A percentile compares a stretch with the other conserved stretches of the same genome.
phyloP scores from a whole-genome alignment of 2,329 filamentous ascomycete species.

The Pseudopyrenochaeta lycopersici region DNA sequence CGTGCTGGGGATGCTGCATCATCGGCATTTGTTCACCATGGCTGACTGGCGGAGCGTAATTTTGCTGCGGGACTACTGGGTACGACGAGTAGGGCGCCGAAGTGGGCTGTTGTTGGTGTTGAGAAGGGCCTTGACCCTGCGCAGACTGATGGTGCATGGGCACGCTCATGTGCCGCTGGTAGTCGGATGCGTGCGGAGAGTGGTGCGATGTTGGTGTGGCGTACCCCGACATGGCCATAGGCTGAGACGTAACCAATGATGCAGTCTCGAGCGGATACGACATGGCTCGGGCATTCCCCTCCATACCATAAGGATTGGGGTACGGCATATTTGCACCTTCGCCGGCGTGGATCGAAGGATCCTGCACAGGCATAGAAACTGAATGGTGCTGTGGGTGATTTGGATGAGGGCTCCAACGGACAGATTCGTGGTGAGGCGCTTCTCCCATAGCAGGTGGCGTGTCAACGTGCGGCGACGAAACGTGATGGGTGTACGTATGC shows the following conservation, averaged over 20 bases:
- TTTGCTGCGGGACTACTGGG: slow-evolving; percentile 36
- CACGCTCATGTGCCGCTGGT: slow-evolving; percentile 49
- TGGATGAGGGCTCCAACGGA: slow-evolving; percentile 45
- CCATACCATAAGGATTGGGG: slow-evolving; percentile 48
- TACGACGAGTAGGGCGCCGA: slow-evolving; percentile 40
- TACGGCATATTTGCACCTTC: slow-evolving; percentile 42
- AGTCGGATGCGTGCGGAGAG: slow-evolving; percentile 47
- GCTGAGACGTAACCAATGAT: slow-evolving; percentile 46
- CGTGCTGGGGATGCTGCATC: slow-evolving; percentile 44
- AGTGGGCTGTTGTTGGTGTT: slow-evolving; percentile 39
- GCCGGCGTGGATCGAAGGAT: slow-evolving; percentile 41
- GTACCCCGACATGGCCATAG: slow-evolving; percentile 50
- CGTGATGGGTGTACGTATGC: slow-evolving; percentile 43
- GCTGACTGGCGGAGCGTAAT: slow-evolving; percentile 45
- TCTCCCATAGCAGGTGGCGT: slow-evolving; percentile 39
- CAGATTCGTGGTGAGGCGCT: slow-evolving; percentile 21
- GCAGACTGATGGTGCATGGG: slow-evolving; percentile 45
- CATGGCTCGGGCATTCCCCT: slow-evolving; percentile 49
- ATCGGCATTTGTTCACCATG: slow-evolving; percentile 49
- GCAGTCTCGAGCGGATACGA: slow-evolving; percentile 51
- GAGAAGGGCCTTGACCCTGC: slow-evolving; percentile 33
- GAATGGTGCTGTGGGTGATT: slow-evolving; percentile 44
- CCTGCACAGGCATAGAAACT: slow-evolving; percentile 45
- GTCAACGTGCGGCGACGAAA: slow-evolving; percentile 48
- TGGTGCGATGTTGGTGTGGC: slow-evolving; percentile 48